Evolutionary conservation across 768 basidiomycete genomes (phyloP).

Genomic region (Leccinellum rugosiceps): DNA sequence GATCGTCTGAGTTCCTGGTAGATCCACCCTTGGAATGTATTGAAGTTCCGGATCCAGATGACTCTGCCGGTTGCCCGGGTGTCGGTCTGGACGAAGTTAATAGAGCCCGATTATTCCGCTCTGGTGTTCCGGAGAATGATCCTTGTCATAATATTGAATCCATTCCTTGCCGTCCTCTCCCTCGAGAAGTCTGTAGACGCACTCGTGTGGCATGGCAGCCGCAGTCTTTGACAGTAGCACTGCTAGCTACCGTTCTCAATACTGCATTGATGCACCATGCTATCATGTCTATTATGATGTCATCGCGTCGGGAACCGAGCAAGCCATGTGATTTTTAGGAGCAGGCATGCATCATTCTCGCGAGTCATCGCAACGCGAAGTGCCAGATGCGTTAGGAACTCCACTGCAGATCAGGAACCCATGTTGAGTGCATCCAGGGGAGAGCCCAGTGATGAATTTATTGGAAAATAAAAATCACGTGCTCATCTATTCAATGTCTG

Average conservation of each 20-base stretch:
- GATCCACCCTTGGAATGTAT: not conserved
- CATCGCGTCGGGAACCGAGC: not conserved
- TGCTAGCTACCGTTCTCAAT: not conserved
- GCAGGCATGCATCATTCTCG: not conserved
- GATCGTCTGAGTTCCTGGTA: not conserved
- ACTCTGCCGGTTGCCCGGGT: too few relatives aligned
- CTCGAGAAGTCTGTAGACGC: not conserved
- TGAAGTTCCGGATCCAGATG: not conserved
- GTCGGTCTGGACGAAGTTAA: not conserved
- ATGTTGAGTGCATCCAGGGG: not conserved
- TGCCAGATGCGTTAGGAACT: not conserved
- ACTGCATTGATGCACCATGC: not conserved
- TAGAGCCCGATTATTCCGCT: not conserved
- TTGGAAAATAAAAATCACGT: not conserved
- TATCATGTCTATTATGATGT: too few relatives aligned
- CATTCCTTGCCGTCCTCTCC: not conserved
- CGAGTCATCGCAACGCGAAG: not conserved
- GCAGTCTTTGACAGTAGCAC: not conserved
- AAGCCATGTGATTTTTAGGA: not conserved
- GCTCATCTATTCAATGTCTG: slow-evolving; percentile 12
- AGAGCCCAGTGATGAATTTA: not conserved
- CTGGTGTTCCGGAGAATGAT: not conserved
- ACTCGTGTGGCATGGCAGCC: not conserved
- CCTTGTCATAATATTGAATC: not conserved
- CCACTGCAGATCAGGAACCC: not conserved